Evolutionary conservation across 495 filamentous ascomycete genomes (phyloP).

Genomic region (Penicillium bovifimosum): DNA sequence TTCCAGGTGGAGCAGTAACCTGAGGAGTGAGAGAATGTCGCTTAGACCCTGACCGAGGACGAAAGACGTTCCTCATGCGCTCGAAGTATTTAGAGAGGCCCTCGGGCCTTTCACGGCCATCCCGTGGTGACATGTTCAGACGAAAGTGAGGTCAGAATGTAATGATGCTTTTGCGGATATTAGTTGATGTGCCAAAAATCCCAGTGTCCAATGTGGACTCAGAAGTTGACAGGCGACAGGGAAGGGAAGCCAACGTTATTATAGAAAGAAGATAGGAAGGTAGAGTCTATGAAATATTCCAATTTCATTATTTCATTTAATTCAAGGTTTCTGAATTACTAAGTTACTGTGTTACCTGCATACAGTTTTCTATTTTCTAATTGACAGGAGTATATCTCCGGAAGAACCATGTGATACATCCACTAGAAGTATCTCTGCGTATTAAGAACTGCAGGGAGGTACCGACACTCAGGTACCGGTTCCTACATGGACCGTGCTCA

Average conservation of each 20-base stretch:
- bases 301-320: background rate
- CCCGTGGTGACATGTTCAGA: slow-evolving; percentile 24
- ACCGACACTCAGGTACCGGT: background rate
- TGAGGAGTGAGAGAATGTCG: slow-evolving; percentile 23
- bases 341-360: no score
- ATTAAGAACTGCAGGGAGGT: background rate
- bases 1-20: slow-evolving; percentile 12
- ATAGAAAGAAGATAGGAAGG: background rate
- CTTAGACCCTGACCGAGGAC: slow-evolving; percentile 45
- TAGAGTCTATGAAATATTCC: background rate
- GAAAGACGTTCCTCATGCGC: slow-evolving; percentile 59
- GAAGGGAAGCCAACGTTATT: background rate
- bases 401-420: background rate
- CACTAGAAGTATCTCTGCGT: background rate
- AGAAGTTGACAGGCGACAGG: background rate
- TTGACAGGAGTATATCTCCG: background rate
- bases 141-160: slow-evolving; percentile 14
- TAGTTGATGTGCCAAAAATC: background rate
- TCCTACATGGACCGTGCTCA: no score
- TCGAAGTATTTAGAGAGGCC: slow-evolving; percentile 58
- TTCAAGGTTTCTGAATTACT: no score
- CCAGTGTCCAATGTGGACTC: background rate
- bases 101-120: slow-evolving; percentile 47
- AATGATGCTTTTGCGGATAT: slow-evolving; percentile 13
- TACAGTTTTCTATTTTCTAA: background rate